Percentiles rank a stretch among this genome's conserved stretches.
Evolutionary conservation across 768 basidiomycete species (phyloP).

Genomic region (Trametes cubensis): DNA sequence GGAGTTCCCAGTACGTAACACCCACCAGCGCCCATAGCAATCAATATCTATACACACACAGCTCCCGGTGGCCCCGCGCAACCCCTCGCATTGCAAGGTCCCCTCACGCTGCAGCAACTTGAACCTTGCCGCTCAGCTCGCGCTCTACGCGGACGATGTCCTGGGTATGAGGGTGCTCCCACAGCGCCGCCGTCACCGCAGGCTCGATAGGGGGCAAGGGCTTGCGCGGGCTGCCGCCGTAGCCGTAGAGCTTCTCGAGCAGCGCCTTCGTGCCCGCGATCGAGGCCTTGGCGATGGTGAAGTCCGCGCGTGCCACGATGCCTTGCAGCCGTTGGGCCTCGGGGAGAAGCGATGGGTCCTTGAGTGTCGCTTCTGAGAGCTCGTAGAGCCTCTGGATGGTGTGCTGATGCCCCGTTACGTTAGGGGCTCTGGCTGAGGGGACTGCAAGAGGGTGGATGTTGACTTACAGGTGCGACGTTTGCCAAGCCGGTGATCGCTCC

Average conservation of each 20-base stretch:
- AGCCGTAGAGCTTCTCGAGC: conserved; percentile 73
- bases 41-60: conserved; percentile 3
- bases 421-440: neutral
- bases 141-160: conserved; percentile 68
- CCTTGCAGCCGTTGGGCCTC: conserved; percentile 79
- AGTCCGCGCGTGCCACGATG: conserved; percentile 80
- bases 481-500: conserved; percentile 91
- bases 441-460: neutral
- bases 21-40: conserved; percentile 1
- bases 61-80: neutral
- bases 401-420: conserved; percentile 42
- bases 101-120: neutral
- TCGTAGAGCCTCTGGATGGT: conserved; percentile 63
- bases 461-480: conserved; percentile 76
- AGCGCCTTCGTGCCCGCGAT: conserved; percentile 86
- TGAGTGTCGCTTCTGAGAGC: conserved; percentile 57
- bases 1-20: neutral
- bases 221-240: conserved; percentile 77
- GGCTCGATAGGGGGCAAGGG: conserved; percentile 71
- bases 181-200: conserved; percentile 59
- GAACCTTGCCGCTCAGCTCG: conserved; percentile 52
- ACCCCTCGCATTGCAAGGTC: neutral
- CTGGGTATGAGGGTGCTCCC: conserved; percentile 72
- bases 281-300: conserved; percentile 72
- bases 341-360: conserved; percentile 57